These are phyloP conservation scores for Coccinonectria pachysandricola DNA, from an alignment of 2,329 filamentous ascomycete genomes.

Conservation along the genomic window DNA sequence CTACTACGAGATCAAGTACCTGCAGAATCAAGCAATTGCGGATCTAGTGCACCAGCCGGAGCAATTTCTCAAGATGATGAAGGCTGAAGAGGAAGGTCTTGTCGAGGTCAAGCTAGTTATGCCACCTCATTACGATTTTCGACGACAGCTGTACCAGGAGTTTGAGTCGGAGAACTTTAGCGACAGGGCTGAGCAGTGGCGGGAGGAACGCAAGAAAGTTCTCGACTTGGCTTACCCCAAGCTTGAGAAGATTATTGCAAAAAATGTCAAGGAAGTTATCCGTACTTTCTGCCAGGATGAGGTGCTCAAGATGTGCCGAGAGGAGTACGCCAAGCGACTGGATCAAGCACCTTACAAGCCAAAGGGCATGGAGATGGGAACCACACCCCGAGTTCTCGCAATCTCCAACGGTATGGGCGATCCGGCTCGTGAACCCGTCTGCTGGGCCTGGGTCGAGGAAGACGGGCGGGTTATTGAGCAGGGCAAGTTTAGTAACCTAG, in stretches of 20 bases:
- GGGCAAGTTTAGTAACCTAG: conserved; percentile 74
- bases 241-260: conserved; percentile 73
- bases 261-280: conserved; percentile 89
- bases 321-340: conserved; percentile 79
- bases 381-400: conserved; percentile 74
- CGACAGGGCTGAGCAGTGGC: conserved; percentile 91
- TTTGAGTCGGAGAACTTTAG: conserved; percentile 95
- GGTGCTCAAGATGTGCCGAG: conserved; percentile 76
- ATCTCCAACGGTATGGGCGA: conserved; percentile 78
- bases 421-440: conserved; percentile 63
- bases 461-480: conserved; percentile 83
- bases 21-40: conserved; percentile 76
- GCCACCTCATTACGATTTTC: conserved; percentile 66
- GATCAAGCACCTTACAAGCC: conserved; percentile 96
- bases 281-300: conserved; percentile 90
- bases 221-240: conserved; percentile 73
- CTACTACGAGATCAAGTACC: conserved; percentile 96
- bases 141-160: conserved; percentile 64
- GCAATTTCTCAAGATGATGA: conserved; percentile 92
- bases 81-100: conserved; percentile 87
- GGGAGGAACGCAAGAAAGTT: conserved; percentile 74
- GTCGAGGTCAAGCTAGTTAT: conserved; percentile 76
- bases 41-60: conserved; percentile 78
- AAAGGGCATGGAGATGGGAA: conserved; percentile 82
- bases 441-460: conserved; percentile 89